Evolutionary conservation across 1,139 yeast genomes (phyloP), one percentile per base, ranked within the genome.

Genomic region (Suhomyces ambrosiae): DNA sequence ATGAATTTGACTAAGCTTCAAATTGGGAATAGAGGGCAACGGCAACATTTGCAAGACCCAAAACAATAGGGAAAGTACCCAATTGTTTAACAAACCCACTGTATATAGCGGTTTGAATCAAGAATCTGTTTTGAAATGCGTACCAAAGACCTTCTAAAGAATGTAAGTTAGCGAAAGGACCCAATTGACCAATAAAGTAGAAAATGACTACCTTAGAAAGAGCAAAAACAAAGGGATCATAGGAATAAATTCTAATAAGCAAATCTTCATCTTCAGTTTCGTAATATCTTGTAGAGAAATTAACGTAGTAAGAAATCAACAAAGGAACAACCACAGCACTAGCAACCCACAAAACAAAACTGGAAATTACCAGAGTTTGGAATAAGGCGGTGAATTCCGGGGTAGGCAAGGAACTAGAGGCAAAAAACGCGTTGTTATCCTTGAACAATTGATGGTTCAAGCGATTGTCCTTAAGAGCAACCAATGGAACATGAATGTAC

Each of bases 221-320:
- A 41, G 79, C 78, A 60, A 77, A 80, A 41, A 75, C 65, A 48
- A 80, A 71, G 24, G 86, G 85, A 57, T 80, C 86, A 55, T 61
- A 71, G 38, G 57, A 60, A 60, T 68, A 68, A 37, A 73, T 74
- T 47, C 73, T 68, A 44, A 64, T 71, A 35, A 64, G 56, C 25
- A 60, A 59, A 3, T 47, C 52, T 18, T 47, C 46, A 32, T 52
- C 58, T 15, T 46, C 56, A 25, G 47, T 43, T 15, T 41, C 48
- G 21, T 44, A 42, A 41, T 71, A 59, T 61, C 75, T 63, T 50
- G 73, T 67, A 41, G 80, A 64, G 57, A 78, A 78, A 58, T 78
- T 78, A 50, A 78, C 53, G 58, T 72, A 78, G 60, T 73, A 77
- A 21, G 81, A 71, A 19, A 62, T 48, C 25, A 68, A 36, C 48